Conservation (phyloP, 129 eudicot genomes). For the Smallanthus sonchifolius region DNA sequence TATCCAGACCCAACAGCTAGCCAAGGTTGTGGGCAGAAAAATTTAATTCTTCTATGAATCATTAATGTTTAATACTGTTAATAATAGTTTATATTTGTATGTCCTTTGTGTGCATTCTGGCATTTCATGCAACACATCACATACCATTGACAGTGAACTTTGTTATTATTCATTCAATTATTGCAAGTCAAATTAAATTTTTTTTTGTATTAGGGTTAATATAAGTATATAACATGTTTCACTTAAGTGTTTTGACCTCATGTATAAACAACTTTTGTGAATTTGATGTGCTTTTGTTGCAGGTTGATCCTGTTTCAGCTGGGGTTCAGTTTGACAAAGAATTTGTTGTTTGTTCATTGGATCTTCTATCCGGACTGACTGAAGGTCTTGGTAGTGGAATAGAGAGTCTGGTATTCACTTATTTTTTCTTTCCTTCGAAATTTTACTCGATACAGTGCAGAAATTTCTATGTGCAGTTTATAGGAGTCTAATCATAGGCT, state of each 20-base stretch:
- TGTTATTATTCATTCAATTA: not conserved
- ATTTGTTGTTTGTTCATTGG: constrained; percentile 83
- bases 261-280: constrained; percentile 1
- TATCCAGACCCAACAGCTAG: constrained; percentile 84
- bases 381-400: constrained; percentile 96
- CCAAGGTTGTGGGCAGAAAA: constrained; percentile 55
- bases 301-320: constrained; percentile 78
- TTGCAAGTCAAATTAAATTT: not conserved
- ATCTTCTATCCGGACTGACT: constrained; percentile 86
- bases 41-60: constrained; percentile 6
- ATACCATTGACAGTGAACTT: not conserved
- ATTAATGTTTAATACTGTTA: not conserved
- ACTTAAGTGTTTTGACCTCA: constrained; percentile 1
- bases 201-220: not conserved
- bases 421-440: not conserved
- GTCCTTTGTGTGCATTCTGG: not conserved
- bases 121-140: not conserved
- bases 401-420: constrained; percentile 75
- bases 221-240: not conserved
- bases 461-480: not conserved
- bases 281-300: constrained; percentile 11
- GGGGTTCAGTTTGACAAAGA: constrained; percentile 92
- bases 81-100: not conserved
- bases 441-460: not conserved
- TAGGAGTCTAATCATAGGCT: not conserved